Conservation (phyloP, 2,329 filamentous ascomycete genomes). For the Epichloe elymi region DNA sequence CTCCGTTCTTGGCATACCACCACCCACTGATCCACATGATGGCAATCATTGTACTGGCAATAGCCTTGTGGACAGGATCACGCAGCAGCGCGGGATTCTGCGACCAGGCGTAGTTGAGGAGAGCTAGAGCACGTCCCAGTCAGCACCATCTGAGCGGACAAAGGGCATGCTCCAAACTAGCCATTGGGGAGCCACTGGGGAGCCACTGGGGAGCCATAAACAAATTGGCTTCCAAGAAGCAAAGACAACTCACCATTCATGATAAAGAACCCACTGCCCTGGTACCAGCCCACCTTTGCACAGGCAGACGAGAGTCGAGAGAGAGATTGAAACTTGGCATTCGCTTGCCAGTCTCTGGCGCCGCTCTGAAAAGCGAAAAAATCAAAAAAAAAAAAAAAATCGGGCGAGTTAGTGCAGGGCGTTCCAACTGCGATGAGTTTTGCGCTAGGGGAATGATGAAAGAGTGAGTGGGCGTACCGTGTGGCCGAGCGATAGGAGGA, state of each 20-base stretch:
- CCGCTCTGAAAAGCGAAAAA: neutral
- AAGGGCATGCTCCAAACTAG: neutral
- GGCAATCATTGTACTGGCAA: constrained; percentile 6
- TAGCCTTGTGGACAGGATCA: constrained; percentile 7
- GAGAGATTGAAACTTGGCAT: constrained; percentile 6
- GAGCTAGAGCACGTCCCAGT: neutral
- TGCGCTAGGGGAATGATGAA: neutral
- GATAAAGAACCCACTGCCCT: constrained; percentile 8
- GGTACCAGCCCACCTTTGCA: constrained; percentile 9
- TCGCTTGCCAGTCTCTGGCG: constrained; percentile 9
- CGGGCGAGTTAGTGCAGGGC: neutral
- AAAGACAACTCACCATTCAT: constrained; percentile 6
- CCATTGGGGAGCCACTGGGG: neutral
- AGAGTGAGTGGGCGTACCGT: constrained; percentile 2
- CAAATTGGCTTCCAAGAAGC: too few relatives aligned
- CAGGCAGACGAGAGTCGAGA: constrained; percentile 3
- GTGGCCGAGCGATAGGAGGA: constrained; percentile 8
- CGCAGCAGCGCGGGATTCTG: constrained; percentile 6
- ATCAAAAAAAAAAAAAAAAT: neutral
- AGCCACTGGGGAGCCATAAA: neutral
- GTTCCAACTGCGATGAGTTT: neutral
- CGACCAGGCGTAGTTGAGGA: constrained; percentile 9
- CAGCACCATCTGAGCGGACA: neutral
- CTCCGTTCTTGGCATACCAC: constrained; percentile 7
- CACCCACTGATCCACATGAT: constrained; percentile 7